A percentile compares a stretch with the other conserved stretches of the same genome.
Conservation (phyloP, 139 green algal species). For the Diplosphaera chodatii region DNA sequence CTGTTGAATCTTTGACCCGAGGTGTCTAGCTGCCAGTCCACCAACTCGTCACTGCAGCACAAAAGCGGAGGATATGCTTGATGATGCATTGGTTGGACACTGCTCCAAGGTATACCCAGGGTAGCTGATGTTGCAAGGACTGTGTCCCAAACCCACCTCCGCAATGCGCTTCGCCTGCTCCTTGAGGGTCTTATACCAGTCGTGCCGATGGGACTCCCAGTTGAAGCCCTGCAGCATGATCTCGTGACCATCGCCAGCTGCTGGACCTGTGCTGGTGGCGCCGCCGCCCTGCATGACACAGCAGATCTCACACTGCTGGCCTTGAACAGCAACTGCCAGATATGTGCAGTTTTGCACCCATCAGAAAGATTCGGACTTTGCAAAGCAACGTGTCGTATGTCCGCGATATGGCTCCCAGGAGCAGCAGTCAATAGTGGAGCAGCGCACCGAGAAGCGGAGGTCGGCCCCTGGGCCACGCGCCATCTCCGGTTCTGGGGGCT, state of each 20-base stretch:
- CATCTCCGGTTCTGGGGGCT: constrained; percentile 37
- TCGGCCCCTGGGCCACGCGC: constrained; percentile 24
- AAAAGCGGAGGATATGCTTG: no score
- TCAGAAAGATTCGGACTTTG: no score
- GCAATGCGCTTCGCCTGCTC: constrained; percentile 45
- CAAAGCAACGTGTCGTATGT: neutral
- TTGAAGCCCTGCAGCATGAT: constrained; percentile 96
- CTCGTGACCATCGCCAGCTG: constrained; percentile 78
- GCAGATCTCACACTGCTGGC: neutral
- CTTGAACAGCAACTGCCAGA: no score
- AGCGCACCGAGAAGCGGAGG: constrained; percentile 20
- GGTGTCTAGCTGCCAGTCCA: no score
- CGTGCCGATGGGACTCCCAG: constrained; percentile 81
- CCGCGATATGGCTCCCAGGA: neutral
- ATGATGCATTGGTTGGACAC: no score
- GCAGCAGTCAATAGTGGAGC: neutral
- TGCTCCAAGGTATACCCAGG: no score
- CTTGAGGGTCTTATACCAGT: constrained; percentile 44
- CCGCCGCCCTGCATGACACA: constrained; percentile 16
- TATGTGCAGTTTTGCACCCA: no score
- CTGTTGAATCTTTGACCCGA: no score
- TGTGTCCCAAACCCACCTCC: constrained; percentile 6
- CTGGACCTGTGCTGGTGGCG: constrained; percentile 48
- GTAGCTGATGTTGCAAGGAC: no score
- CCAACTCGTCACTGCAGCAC: no score